Percentiles rank a stretch among this genome's conserved stretches.
These are phyloP conservation scores for Phytophthora aleatoria DNA, from an alignment of 352 stramenopile genomes.

Conservation along the genomic window DNA sequence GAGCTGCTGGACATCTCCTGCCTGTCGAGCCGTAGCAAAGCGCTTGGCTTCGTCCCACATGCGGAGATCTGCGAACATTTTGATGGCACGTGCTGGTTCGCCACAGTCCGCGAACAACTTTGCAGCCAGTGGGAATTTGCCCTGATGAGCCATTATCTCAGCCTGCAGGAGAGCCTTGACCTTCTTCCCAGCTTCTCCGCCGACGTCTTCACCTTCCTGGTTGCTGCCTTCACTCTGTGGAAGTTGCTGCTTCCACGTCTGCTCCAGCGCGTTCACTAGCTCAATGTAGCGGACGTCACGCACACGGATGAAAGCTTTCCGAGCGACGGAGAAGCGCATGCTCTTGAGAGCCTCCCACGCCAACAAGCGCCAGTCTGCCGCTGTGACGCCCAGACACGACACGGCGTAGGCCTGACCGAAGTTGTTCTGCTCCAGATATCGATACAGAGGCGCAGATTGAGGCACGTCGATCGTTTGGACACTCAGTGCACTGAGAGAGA, in stretches of 20 bases:
- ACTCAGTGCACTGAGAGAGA: slow-evolving; percentile 85
- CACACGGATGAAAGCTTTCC: slow-evolving; percentile 90
- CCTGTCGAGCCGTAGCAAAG: slow-evolving; percentile 81
- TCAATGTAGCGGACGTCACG: slow-evolving; percentile 93
- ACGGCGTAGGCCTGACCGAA: slow-evolving; percentile 90
- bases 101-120: slow-evolving; percentile 86
- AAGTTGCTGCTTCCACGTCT: slow-evolving; percentile 69
- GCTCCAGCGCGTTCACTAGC: slow-evolving; percentile 86
- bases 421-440: slow-evolving; percentile 90
- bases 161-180: slow-evolving; percentile 77
- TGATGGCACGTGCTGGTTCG: slow-evolving; percentile 88
- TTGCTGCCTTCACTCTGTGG: slow-evolving; percentile 29
- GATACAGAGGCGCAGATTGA: slow-evolving; percentile 87
- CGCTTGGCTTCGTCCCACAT: slow-evolving; percentile 95
- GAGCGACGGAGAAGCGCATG: slow-evolving; percentile 83
- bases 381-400: slow-evolving; percentile 94
- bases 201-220: slow-evolving; percentile 30
- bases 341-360: slow-evolving; percentile 86
- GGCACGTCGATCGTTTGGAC: slow-evolving; percentile 93
- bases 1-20: slow-evolving; percentile 89
- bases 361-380: slow-evolving; percentile 89
- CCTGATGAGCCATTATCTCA: slow-evolving; percentile 93
- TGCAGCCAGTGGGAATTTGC: slow-evolving; percentile 90
- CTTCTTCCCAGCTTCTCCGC: slow-evolving; percentile 57
- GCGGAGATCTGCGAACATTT: slow-evolving; percentile 93